Conservation (phyloP, 1,284 basidiomycete species). For the Cryptococcus hybrid region DNA sequence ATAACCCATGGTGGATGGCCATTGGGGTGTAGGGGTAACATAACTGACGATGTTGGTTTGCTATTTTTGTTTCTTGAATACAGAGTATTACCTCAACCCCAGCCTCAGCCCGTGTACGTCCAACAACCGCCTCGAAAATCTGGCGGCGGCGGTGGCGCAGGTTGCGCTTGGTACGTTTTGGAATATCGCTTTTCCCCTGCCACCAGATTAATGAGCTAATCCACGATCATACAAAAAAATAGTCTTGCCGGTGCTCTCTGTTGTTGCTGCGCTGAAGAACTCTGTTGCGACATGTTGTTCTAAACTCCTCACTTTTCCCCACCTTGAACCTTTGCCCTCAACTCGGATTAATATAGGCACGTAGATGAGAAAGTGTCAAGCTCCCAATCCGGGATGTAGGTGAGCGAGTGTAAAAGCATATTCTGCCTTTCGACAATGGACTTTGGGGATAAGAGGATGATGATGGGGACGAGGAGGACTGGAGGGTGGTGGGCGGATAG, state of each 20-base stretch:
- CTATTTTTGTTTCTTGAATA: background rate
- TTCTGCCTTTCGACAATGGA: too few relatives aligned
- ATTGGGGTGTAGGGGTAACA: too few relatives aligned
- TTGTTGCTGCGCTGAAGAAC: slow-evolving; percentile 43
- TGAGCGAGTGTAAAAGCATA: too few relatives aligned
- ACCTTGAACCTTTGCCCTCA: too few relatives aligned
- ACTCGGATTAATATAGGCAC: too few relatives aligned
- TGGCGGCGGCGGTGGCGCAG: slow-evolving; percentile 26
- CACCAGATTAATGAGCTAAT: background rate
- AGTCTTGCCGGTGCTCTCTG: slow-evolving; percentile 32
- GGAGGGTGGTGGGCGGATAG: too few relatives aligned
- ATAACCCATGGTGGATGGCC: background rate
- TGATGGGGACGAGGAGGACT: too few relatives aligned
- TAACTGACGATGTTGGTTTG: background rate
- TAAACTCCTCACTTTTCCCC: slow-evolving; percentile 5
- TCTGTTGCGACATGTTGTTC: slow-evolving; percentile 37
- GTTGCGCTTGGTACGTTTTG: slow-evolving; percentile 26
- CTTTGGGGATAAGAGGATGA: too few relatives aligned
- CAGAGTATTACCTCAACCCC: slow-evolving; percentile 37
- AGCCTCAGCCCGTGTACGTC: slow-evolving; percentile 45
- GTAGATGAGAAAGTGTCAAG: too few relatives aligned
- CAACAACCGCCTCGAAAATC: slow-evolving; percentile 34
- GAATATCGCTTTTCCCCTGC: background rate
- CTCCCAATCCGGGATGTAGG: too few relatives aligned
- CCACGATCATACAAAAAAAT: background rate